Conservation (phyloP, 2,329 filamentous ascomycete species). For the Apiospora arundinis region DNA sequence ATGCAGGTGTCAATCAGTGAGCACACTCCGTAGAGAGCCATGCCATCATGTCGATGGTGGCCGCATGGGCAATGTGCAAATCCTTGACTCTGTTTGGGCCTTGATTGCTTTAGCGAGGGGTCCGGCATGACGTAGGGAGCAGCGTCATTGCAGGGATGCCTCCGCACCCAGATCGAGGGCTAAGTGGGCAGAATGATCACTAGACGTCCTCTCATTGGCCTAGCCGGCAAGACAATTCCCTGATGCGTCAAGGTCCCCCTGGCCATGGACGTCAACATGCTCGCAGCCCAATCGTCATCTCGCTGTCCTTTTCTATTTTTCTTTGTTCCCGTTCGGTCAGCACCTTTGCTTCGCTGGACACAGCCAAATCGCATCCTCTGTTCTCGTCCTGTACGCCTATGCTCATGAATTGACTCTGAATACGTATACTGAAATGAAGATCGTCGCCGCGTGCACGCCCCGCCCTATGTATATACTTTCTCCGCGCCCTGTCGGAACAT, state of each 20-base stretch:
- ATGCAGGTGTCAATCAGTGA: constrained; percentile 17
- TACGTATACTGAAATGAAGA: neutral
- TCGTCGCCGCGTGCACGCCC: neutral
- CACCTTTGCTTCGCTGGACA: neutral
- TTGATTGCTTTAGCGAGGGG: constrained; percentile 20
- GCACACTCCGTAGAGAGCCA: constrained; percentile 8
- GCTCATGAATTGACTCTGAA: neutral
- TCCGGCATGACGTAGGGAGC: constrained; percentile 18
- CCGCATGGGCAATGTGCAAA: constrained; percentile 1
- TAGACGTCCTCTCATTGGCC: neutral
- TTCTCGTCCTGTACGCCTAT: neutral
- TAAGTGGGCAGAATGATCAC: constrained; percentile 7
- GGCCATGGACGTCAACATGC: constrained; percentile 8
- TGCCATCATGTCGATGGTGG: neutral
- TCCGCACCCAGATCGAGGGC: constrained; percentile 10
- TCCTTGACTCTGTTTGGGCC: constrained; percentile 12
- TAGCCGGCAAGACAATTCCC: neutral
- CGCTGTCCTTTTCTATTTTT: neutral
- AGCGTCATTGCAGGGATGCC: constrained; percentile 20
- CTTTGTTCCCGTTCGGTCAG: neutral
- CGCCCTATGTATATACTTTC: neutral
- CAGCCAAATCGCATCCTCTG: neutral
- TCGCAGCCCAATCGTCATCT: constrained; percentile 17
- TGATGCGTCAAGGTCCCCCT: constrained; percentile 1
- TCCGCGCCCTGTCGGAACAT: neutral